phyloP scores from a whole-genome alignment of 176 grass and related monocot species.

The Zea luxurians region DNA sequence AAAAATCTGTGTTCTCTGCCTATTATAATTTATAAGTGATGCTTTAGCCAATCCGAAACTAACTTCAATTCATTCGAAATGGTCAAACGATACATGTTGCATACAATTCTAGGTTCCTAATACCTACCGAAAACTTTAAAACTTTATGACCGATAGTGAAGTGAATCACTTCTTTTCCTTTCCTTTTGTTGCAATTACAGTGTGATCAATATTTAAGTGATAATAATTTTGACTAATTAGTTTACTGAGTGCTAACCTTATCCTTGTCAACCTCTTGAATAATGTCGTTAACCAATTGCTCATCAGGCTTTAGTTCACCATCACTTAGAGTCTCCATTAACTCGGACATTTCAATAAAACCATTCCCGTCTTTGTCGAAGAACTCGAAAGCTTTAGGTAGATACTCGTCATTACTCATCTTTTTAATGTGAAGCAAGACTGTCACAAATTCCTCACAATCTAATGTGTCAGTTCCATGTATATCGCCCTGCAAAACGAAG shows the following conservation, averaged over 20 bases:
- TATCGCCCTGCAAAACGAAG: conserved; percentile 61
- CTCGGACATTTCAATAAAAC: conserved; percentile 79
- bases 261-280: conserved; percentile 69
- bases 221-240: conserved; percentile 27
- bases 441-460: conserved; percentile 87
- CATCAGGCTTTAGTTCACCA: conserved; percentile 56
- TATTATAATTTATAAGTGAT: background rate
- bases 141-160: background rate
- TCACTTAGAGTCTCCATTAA: conserved; percentile 75
- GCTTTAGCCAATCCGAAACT: background rate
- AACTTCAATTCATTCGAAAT: conserved; percentile 5
- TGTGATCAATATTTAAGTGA: background rate
- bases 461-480: conserved; percentile 65
- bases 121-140: background rate
- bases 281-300: conserved; percentile 71
- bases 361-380: conserved; percentile 82
- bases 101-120: background rate
- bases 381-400: conserved; percentile 74
- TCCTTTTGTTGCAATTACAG: background rate
- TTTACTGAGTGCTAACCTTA: conserved; percentile 46
- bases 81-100: background rate
- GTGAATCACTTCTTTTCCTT: background rate
- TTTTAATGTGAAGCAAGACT: conserved; percentile 85
- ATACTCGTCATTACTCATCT: conserved; percentile 73
- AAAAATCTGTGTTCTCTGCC: conserved; percentile 3